Conservation (phyloP, 257 asterid species). For the Solanum stenotomum region DNA sequence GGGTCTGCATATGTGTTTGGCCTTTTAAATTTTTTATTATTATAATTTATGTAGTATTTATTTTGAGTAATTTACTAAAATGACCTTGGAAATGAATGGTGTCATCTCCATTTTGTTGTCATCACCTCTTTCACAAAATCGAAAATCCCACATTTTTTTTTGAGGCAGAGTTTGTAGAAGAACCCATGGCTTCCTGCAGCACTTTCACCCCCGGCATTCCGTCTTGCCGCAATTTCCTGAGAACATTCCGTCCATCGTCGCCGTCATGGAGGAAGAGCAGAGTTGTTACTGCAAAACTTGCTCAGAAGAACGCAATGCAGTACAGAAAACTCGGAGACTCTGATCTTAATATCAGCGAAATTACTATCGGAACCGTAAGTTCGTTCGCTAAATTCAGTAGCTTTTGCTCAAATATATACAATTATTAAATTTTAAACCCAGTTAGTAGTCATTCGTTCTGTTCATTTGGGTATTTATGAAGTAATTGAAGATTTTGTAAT, state of each 20-base stretch:
- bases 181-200: conserved; percentile 1
- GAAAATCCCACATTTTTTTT: neutral
- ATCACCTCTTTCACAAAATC: neutral
- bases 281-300: conserved; percentile 3
- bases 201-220: neutral
- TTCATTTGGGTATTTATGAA: neutral
- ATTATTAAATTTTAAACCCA: neutral
- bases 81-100: neutral
- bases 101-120: neutral
- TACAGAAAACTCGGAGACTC: conserved; percentile 83
- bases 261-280: neutral
- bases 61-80: neutral
- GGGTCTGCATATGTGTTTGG: too few relatives aligned
- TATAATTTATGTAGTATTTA: neutral
- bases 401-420: neutral
- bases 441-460: neutral
- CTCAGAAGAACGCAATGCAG: conserved; percentile 31
- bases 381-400: neutral
- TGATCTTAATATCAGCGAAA: conserved; percentile 77
- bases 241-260: neutral
- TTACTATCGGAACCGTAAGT: conserved; percentile 81
- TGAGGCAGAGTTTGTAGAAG: neutral
- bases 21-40: neutral
- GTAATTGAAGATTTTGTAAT: neutral
- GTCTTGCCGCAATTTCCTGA: neutral